Conservation (phyloP, 2,329 filamentous ascomycete genomes). For the Aotearoamyces nothofagi region DNA sequence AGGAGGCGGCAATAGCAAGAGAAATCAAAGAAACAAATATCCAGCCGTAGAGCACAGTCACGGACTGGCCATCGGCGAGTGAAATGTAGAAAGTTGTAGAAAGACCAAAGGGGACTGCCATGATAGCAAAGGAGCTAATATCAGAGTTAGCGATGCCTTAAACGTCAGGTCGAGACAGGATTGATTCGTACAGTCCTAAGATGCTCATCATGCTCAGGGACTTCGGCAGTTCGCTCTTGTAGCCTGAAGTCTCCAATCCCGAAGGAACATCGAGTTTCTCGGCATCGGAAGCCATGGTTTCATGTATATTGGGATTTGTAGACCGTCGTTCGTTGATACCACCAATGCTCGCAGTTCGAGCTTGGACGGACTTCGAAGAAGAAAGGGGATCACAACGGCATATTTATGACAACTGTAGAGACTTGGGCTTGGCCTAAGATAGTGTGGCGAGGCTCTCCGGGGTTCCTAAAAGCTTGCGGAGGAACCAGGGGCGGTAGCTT, state of each 20-base stretch:
- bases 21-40: conserved; percentile 49
- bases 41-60: conserved; percentile 59
- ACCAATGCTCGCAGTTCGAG: conserved; percentile 4
- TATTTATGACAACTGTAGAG: no score
- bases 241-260: conserved; percentile 32
- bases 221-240: conserved; percentile 49
- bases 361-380: no score
- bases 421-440: no score
- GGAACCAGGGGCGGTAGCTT: no score
- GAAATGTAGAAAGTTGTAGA: conserved; percentile 55
- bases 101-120: conserved; percentile 56
- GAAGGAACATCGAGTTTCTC: conserved; percentile 8
- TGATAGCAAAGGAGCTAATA: conserved; percentile 51
- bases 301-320: conserved; percentile 2
- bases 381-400: no score
- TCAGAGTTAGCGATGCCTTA: conserved; percentile 11
- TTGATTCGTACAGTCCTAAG: conserved; percentile 30
- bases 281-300: no score
- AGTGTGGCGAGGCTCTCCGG: no score
- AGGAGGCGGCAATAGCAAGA: conserved; percentile 45
- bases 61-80: conserved; percentile 50
- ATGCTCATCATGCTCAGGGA: conserved; percentile 56
- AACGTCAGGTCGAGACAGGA: neutral
- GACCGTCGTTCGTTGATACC: no score
- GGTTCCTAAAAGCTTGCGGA: no score